Evolutionary conservation across 2,329 filamentous ascomycete genomes (phyloP).

Genomic region (Arthrobotrys entomopaga): DNA sequence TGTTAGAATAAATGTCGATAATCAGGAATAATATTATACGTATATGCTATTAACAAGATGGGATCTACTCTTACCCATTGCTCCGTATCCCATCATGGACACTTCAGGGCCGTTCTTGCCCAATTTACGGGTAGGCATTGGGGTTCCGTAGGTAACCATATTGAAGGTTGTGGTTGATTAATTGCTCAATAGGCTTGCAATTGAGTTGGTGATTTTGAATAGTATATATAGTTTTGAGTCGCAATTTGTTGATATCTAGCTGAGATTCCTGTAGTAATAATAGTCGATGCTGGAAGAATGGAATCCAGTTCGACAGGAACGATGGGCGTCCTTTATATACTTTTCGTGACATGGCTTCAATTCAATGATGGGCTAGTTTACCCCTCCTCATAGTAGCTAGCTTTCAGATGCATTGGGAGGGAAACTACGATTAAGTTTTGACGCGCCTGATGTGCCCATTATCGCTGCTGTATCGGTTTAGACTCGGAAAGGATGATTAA

Average conservation of each 20-base stretch:
- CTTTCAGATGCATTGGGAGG: no score
- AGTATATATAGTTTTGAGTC: not conserved
- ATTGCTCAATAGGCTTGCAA: not conserved
- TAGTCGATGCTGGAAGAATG: slow-evolving; percentile 5
- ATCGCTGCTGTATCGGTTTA: not conserved
- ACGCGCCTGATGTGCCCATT: not conserved
- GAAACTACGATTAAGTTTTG: not conserved
- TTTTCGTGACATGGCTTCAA: not conserved
- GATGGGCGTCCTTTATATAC: slow-evolving; percentile 11
- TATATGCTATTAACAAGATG: no score
- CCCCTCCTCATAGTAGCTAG: no score
- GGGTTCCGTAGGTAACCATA: slow-evolving; percentile 49
- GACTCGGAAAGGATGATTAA: no score
- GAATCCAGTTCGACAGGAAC: not conserved
- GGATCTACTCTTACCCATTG: slow-evolving; percentile 56
- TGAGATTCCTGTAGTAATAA: not conserved
- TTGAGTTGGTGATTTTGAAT: slow-evolving; percentile 17
- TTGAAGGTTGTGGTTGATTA: not conserved
- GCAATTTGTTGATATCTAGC: no score
- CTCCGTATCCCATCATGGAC: slow-evolving; percentile 59
- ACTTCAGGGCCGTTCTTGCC: slow-evolving; percentile 60
- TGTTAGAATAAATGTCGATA: slow-evolving; percentile 1
- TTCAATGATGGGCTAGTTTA: no score
- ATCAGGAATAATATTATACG: no score
- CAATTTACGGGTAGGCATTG: slow-evolving; percentile 58